Evolutionary conservation across 2,329 filamentous ascomycete species (phyloP), one percentile per base, ranked within the genome.

Genomic region (Endoconidiophora polonica): DNA sequence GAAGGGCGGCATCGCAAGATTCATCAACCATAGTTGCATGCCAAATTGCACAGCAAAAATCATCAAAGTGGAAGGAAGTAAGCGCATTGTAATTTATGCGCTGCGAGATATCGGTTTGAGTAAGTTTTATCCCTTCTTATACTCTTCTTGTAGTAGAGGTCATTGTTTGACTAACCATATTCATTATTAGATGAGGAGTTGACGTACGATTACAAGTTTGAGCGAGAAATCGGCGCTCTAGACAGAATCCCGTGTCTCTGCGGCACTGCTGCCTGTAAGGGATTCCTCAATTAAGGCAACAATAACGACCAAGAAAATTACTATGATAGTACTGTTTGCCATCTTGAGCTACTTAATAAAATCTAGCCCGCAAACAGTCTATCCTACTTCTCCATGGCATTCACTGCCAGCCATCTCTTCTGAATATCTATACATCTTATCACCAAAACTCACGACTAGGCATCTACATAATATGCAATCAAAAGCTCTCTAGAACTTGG

Each of bases 171-270:
- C 53, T 54, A 53, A 54, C 50, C 18, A 57, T 61, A 46, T 37
- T 5, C 12, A 22, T 44, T 26, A 48, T 54, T 61, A 98, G 91
- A 95, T 63, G 91, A 98, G 68, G 91, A 98, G 71, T 79, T 98
- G 63, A 98, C 91, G 2, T 98, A 98, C 69, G 91, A 98, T 70
- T 98, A 98, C 76, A 98, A 98, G 66, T 98, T 98, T 65, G 91
- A 98, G 70, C 84, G 91, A 59, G 91, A 98, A 67, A 86, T 93
- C 60, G 87, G 87, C 60, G 93, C 86, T 58, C 77, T 87, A 55
- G 91, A 98, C 65, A 86, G 91, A 56, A 95, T 98, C 59, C 91
- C 91, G 46, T 98, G 91, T 70, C 79, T 98, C 46, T 98, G 91
- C 65, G 91, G 91, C 54, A 95, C 90, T 41, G 79, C 88, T 26